Percentiles rank a stretch among this genome's conserved stretches.
Evolutionary conservation across 2,329 filamentous ascomycete genomes (phyloP).

Genomic region (Talaromyces funiculosus): DNA sequence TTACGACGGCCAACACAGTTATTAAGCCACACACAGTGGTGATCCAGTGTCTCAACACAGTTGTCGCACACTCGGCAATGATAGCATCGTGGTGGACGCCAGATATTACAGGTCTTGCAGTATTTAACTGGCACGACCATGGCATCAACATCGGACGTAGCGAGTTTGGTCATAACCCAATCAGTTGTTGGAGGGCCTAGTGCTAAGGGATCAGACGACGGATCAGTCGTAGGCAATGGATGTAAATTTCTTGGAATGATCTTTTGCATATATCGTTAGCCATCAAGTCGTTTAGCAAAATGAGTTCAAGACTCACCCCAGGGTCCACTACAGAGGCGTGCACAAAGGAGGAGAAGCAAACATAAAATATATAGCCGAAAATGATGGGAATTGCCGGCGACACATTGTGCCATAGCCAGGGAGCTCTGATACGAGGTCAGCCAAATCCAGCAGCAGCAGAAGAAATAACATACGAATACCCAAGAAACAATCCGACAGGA

Average conservation of each 20-base stretch:
- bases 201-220: conserved; percentile 72
- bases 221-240: conserved; percentile 69
- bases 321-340: conserved; percentile 91
- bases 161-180: conserved; percentile 86
- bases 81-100: conserved; percentile 90
- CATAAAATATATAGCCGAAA: conserved; percentile 85
- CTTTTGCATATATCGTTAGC: conserved; percentile 42
- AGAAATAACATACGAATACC: conserved; percentile 56
- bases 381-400: conserved; percentile 83
- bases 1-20: conserved; percentile 96
- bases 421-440: conserved; percentile 47
- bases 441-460: background rate
- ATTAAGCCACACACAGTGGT: conserved; percentile 98
- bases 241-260: conserved; percentile 91
- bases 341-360: conserved; percentile 88
- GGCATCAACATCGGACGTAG: conserved; percentile 66
- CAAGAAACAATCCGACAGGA: conserved; percentile 77
- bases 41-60: conserved; percentile 93
- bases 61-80: conserved; percentile 97
- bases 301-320: conserved; percentile 62
- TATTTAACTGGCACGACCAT: conserved; percentile 99
- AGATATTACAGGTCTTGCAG: conserved; percentile 95
- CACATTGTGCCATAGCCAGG: conserved; percentile 79
- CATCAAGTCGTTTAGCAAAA: no score
- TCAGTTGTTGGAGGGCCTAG: conserved; percentile 82